Percentiles rank a stretch among this genome's conserved stretches.
phyloP scores from a whole-genome alignment of 257 asterid genomes.

The Solanum chilense region DNA sequence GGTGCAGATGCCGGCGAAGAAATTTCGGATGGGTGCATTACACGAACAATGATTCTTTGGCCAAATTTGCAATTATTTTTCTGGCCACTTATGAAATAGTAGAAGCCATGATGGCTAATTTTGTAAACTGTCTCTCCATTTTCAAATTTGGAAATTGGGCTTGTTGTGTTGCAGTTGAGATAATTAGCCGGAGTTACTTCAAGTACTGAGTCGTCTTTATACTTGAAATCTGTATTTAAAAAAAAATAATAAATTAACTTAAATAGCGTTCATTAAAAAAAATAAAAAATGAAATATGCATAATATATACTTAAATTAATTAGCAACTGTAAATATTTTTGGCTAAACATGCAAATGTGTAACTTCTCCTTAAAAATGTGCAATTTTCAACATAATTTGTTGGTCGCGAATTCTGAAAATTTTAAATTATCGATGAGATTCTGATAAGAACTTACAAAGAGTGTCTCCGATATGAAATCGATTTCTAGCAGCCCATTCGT shows the following conservation, averaged over 20 bases:
- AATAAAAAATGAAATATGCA: background rate
- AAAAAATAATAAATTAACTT: background rate
- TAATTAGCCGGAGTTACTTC: conserved; percentile 45
- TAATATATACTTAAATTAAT: background rate
- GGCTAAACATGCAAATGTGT: background rate
- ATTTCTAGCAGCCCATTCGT: conserved; percentile 65
- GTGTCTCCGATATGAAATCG: conserved; percentile 61
- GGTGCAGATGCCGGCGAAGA: conserved; percentile 28
- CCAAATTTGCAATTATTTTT: conserved; percentile 50
- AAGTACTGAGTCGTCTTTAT: conserved; percentile 48
- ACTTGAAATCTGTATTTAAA: conserved; percentile 48
- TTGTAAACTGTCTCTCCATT: conserved; percentile 41
- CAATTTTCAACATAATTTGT: background rate
- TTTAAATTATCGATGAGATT: background rate
- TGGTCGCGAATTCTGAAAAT: no score
- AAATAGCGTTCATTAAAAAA: background rate
- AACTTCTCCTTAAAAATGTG: background rate
- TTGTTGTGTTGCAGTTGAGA: conserved; percentile 32
- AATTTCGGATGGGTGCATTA: conserved; percentile 38
- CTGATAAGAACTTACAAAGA: conserved; percentile 21
- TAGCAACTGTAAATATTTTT: background rate
- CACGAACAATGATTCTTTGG: conserved; percentile 50
- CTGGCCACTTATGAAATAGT: conserved; percentile 68
- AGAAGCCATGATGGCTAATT: conserved; percentile 40
- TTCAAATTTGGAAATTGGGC: conserved; percentile 36